These are phyloP conservation scores for Bidens hawaiensis DNA, from an alignment of 140 eudicot genomes.

Conservation along the genomic window DNA sequence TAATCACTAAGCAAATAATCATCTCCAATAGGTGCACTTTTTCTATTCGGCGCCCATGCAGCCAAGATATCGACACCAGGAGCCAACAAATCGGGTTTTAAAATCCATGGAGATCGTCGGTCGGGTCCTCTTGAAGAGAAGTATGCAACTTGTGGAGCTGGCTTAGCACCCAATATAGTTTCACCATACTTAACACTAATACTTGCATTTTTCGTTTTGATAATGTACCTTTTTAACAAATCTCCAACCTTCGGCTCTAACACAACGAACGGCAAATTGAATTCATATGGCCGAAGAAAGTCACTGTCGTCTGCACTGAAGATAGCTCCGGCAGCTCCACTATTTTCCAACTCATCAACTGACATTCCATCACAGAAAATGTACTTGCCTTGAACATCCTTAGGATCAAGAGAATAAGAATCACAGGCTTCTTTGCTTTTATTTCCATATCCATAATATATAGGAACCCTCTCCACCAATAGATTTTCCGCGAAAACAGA, in stretches of 20 bases:
- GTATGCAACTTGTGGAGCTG: slow-evolving; percentile 46
- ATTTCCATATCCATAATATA: slow-evolving; percentile 42
- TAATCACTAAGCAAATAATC: slow-evolving; percentile 31
- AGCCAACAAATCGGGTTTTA: slow-evolving; percentile 55
- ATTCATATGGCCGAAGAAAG: slow-evolving; percentile 30
- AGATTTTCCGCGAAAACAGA: slow-evolving; percentile 34
- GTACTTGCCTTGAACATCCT: slow-evolving; percentile 41
- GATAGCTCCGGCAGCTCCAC: slow-evolving; percentile 43
- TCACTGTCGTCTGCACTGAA: slow-evolving; percentile 26
- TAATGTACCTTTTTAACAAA: slow-evolving; percentile 26
- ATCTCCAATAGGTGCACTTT: slow-evolving; percentile 27
- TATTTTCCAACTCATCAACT: slow-evolving; percentile 13
- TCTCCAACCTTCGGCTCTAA: slow-evolving; percentile 20
- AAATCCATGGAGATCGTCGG: slow-evolving; percentile 29
- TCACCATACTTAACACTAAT: slow-evolving; percentile 33
- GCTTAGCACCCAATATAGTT: slow-evolving; percentile 33
- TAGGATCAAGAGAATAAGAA: slow-evolving; percentile 29
- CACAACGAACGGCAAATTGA: slow-evolving; percentile 24
- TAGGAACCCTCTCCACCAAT: slow-evolving; percentile 37
- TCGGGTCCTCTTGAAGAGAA: slow-evolving; percentile 52
- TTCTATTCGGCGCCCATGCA: slow-evolving; percentile 42
- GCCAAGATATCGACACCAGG: slow-evolving; percentile 49
- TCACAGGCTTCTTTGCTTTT: slow-evolving; percentile 40
- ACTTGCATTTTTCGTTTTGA: slow-evolving; percentile 24
- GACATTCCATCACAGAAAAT: slow-evolving; percentile 29